Evolutionary conservation across 768 basidiomycete genomes (phyloP), one percentile per base, ranked within the genome.

Genomic region (Calocybe cyanea): DNA sequence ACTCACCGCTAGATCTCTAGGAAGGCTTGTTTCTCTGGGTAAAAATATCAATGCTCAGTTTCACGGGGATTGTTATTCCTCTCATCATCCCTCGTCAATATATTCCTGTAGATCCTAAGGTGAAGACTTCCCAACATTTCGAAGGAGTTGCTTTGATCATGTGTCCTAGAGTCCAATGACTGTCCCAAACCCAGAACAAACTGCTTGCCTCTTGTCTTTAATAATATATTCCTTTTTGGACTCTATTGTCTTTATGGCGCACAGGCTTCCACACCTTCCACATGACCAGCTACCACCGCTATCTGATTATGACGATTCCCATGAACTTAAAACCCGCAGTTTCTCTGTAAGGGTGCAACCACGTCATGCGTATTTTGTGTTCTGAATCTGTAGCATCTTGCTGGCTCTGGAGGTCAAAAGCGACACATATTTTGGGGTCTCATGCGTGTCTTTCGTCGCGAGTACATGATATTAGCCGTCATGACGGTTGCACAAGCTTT

Each of bases 221-320:
- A 35, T 70, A 4, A 56, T 70, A 3, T 85, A 75, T 55, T 63
- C 66, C 13, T 87, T 76, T 65, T 60, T 86, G 54, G 78, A 85
- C 47, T 67, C 72, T 1, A 60, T 75, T 28, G 62, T 84, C 18
- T 67, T 70, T 43, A 52, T 64, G 28, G 78, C 75, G 3, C 70
- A 71, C 49, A 64, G 67, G 11, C 53, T 72, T n/a, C 59, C 70
- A 4, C 78, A 77, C 57, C 59, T 83, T 0, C 57, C 76, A 0
- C 64, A 69, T 32, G 79, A 84, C 37, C 59, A 78, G 42, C 61
- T 85, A 19, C 81, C 82, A 11, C 78, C 78, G 2, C 71, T 87
- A 65, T 78, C 81, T 2, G 83, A 87, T 49, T 78, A 77, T 43
- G 85, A 87, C 49, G 42, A 59, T 45, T 62, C 63, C 2, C 40